A percentile compares a stretch with the other conserved stretches of the same genome.
Evolutionary conservation across 2,329 filamentous ascomycete species (phyloP).

Genomic region (Fusarium vanettenii): DNA sequence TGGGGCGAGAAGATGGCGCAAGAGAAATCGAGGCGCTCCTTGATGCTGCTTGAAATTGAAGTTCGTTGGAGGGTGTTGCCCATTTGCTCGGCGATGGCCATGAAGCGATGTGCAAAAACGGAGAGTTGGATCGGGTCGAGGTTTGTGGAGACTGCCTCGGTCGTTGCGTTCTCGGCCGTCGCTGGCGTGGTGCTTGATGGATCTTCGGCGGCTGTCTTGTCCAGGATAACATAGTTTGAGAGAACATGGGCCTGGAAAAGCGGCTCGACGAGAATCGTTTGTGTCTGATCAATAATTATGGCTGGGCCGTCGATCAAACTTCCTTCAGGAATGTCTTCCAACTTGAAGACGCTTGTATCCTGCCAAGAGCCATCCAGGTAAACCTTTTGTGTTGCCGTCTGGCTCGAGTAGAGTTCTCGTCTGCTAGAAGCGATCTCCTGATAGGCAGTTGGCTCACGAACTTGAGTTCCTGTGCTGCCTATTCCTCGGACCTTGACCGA

Average conservation of each 20-base stretch:
- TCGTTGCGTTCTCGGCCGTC: no score
- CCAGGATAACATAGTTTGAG: conserved; percentile 46
- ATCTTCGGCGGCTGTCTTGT: conserved; percentile 26
- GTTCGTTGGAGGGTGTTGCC: conserved; percentile 67
- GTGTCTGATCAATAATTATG: conserved; percentile 46
- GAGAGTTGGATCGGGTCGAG: conserved; percentile 64
- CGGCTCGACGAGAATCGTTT: conserved; percentile 46
- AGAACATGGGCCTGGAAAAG: conserved; percentile 45
- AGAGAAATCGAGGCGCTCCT: conserved; percentile 56
- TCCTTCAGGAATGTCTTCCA: conserved; percentile 2
- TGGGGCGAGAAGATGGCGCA: conserved; percentile 56
- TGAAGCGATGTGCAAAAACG: conserved; percentile 67
- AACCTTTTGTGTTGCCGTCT: background rate
- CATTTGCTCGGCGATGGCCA: conserved; percentile 71
- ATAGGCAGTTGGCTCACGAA: background rate
- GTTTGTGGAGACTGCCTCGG: background rate
- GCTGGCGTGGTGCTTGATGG: background rate
- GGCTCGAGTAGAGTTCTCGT: background rate
- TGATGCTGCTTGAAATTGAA: conserved; percentile 62
- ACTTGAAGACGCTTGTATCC: conserved; percentile 6
- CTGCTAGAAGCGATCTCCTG: background rate
- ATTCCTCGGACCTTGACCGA: conserved; percentile 47
- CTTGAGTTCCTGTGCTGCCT: background rate
- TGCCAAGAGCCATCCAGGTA: conserved; percentile 20
- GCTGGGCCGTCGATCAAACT: conserved; percentile 46